Conservation (phyloP, 495 filamentous ascomycete genomes). For the Penicillium samsonianum region DNA sequence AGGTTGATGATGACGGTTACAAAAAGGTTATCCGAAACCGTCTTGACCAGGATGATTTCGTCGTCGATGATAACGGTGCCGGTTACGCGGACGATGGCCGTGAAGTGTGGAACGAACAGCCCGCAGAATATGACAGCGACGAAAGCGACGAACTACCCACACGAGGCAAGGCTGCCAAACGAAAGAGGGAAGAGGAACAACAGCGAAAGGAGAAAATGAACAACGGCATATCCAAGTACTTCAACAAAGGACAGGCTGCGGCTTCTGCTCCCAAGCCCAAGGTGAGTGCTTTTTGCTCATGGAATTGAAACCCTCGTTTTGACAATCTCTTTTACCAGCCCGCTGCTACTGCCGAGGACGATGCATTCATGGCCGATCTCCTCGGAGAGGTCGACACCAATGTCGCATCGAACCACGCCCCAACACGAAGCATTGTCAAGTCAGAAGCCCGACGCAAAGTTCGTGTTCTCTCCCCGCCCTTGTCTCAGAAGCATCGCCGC, state of each 20-base stretch:
- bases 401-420: slow-evolving; percentile 56
- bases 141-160: slow-evolving; percentile 67
- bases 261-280: slow-evolving; percentile 75
- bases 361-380: slow-evolving; percentile 79
- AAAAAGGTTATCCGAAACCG: slow-evolving; percentile 91
- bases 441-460: slow-evolving; percentile 74
- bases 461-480: slow-evolving; percentile 75
- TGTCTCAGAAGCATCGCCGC: slow-evolving; percentile 48
- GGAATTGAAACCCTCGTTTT: neutral
- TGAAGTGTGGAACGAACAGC: slow-evolving; percentile 87
- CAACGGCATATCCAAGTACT: slow-evolving; percentile 90
- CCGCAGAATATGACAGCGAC: slow-evolving; percentile 56
- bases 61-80: slow-evolving; percentile 91
- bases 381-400: slow-evolving; percentile 89
- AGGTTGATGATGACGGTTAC: slow-evolving; percentile 96
- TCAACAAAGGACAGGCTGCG: slow-evolving; percentile 67
- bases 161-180: slow-evolving; percentile 74
- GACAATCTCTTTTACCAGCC: slow-evolving; percentile 30
- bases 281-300: slow-evolving; percentile 45
- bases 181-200: slow-evolving; percentile 87
- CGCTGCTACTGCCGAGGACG: slow-evolving; percentile 74
- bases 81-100: slow-evolving; percentile 96
- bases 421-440: slow-evolving; percentile 64
- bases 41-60: slow-evolving; percentile 93
- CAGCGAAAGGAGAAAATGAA: slow-evolving; percentile 84